Percentiles rank a stretch among this genome's conserved stretches.
These are phyloP conservation scores for Tricladium varicosporioides DNA, from an alignment of 2,329 filamentous ascomycete genomes.

Conservation along the genomic window DNA sequence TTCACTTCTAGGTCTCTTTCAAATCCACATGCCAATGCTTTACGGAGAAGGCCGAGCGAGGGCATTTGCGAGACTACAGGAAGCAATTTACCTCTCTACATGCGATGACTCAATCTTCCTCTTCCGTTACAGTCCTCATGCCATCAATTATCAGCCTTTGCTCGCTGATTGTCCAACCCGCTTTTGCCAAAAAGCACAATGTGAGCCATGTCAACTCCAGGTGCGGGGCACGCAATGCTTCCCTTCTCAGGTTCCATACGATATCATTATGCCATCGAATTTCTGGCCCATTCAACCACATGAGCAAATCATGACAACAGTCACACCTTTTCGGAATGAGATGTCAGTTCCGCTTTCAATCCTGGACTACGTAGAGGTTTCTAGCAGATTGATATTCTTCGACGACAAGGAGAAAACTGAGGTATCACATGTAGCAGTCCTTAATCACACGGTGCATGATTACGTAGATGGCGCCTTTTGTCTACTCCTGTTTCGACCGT, in stretches of 20 bases:
- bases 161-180: constrained; percentile 9
- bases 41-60: constrained; percentile 9
- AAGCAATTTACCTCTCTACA: constrained; percentile 30
- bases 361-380: constrained; percentile 10
- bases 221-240: constrained; percentile 3
- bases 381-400: background rate
- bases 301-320: constrained; percentile 14
- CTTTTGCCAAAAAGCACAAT: constrained; percentile 6
- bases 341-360: constrained; percentile 6
- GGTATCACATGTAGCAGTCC: background rate
- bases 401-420: background rate
- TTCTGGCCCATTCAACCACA: constrained; percentile 11
- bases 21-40: constrained; percentile 44
- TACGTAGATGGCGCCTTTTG: background rate
- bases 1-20: constrained; percentile 43
- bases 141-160: constrained; percentile 2
- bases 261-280: background rate
- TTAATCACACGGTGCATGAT: background rate
- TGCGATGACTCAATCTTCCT: constrained; percentile 25
- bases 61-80: constrained; percentile 37
- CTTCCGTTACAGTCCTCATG: constrained; percentile 9
- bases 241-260: constrained; percentile 1
- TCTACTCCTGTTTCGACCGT: background rate
- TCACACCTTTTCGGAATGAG: constrained; percentile 12
- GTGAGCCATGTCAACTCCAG: background rate